Conservation (phyloP, 177 flowering plant species). For the Tripterygium wilfordii region DNA sequence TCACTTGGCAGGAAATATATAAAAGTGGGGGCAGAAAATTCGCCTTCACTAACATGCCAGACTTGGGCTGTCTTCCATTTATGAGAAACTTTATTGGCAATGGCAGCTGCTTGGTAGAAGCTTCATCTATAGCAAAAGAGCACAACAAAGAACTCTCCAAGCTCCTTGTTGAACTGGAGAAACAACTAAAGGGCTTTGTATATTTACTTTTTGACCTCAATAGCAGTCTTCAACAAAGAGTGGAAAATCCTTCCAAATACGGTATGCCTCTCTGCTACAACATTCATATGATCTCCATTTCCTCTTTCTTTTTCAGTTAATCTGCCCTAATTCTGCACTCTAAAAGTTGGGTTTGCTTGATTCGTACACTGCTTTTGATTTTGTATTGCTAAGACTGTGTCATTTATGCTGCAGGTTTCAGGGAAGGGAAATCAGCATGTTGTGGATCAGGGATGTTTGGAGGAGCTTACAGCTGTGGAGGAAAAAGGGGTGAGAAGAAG, state of each 20-base stretch:
- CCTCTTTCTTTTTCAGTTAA: not conserved
- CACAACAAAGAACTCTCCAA: conserved; percentile 24
- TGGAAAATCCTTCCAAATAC: conserved; percentile 18
- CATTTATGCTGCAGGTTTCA: conserved; percentile 37
- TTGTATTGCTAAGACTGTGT: not conserved
- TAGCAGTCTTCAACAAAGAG: conserved; percentile 7
- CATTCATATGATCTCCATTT: not conserved
- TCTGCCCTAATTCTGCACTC: not conserved
- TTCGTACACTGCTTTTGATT: not conserved
- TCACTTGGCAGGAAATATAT: conserved; percentile 22
- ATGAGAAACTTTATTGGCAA: conserved; percentile 10
- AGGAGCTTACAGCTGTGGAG: conserved; percentile 37
- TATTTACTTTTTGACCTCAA: conserved; percentile 24
- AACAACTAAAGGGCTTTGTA: conserved; percentile 21
- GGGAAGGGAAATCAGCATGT: conserved; percentile 32
- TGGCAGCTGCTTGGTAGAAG: conserved; percentile 19
- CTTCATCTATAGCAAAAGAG: conserved; percentile 15
- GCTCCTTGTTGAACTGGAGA: conserved; percentile 7
- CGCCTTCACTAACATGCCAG: conserved; percentile 17
- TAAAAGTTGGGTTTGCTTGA: too few species aligned
- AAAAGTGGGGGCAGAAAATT: conserved; percentile 24
- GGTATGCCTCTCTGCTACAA: conserved; percentile 13
- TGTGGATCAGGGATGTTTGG: conserved; percentile 33
- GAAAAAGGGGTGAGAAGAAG: conserved; percentile 26
- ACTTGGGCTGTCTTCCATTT: conserved; percentile 25